Conservation (phyloP, 139 green algal genomes). For the Nannochloris sp. region DNA sequence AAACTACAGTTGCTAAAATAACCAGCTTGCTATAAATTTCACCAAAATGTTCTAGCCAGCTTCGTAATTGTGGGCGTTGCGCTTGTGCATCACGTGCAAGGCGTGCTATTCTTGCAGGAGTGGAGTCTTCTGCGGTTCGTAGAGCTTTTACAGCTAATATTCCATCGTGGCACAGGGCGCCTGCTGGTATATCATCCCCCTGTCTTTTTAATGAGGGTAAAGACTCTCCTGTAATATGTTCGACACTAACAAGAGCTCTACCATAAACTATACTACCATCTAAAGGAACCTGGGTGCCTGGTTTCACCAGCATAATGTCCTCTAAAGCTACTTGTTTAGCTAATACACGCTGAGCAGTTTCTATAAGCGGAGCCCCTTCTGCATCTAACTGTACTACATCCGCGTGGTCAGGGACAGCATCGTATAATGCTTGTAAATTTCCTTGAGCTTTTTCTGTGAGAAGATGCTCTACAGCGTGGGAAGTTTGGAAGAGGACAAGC, state of each 20-base stretch:
- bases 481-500: constrained; percentile 69
- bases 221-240: constrained; percentile 77
- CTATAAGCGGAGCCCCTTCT: constrained; percentile 14
- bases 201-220: constrained; percentile 1
- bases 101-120: constrained; percentile 69
- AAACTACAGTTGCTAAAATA: constrained; percentile 34
- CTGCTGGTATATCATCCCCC: constrained; percentile 28
- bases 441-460: constrained; percentile 27
- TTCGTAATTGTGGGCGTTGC: constrained; percentile 46
- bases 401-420: constrained; percentile 45
- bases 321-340: constrained; percentile 40
- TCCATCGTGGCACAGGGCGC: constrained; percentile 57
- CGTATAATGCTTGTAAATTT: constrained; percentile 54
- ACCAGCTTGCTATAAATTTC: constrained; percentile 60
- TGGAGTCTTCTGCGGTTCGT: constrained; percentile 45
- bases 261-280: constrained; percentile 70
- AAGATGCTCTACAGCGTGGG: constrained; percentile 11
- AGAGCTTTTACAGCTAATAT: constrained; percentile 58
- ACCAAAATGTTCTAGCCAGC: constrained; percentile 57
- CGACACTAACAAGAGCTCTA: constrained; percentile 46
- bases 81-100: constrained; percentile 65
- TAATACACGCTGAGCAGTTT: constrained; percentile 6
- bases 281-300: constrained; percentile 71
- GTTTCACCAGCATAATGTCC: constrained; percentile 59
- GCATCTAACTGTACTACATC: constrained; percentile 38